These are phyloP conservation scores for Collybia sordida DNA, from an alignment of 768 basidiomycete genomes.

Conservation along the genomic window DNA sequence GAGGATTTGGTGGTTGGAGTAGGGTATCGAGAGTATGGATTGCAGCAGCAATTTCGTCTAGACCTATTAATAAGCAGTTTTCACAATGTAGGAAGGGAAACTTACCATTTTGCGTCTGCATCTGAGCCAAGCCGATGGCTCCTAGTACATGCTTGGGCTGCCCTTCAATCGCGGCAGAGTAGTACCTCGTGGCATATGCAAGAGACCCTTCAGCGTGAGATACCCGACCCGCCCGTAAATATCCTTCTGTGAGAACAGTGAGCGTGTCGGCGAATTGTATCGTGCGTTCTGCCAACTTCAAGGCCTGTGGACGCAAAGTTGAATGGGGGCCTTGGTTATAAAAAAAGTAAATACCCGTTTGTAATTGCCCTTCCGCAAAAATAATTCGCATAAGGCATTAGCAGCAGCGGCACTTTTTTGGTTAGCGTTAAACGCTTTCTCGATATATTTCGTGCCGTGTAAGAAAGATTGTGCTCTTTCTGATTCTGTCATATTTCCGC, in stretches of 20 bases:
- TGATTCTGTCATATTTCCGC: conserved; percentile 57
- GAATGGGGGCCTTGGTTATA: too few species aligned
- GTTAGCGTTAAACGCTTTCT: conserved; percentile 79
- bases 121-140: conserved; percentile 82
- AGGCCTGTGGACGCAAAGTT: conserved; percentile 46
- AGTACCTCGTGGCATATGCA: conserved; percentile 70
- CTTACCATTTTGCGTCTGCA: conserved; percentile 80
- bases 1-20: conserved; percentile 62
- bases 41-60: conserved; percentile 82
- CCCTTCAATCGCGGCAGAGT: conserved; percentile 62
- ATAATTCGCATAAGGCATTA: conserved; percentile 78
- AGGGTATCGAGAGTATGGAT: conserved; percentile 83
- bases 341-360: conserved; percentile 45
- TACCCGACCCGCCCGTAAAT: conserved; percentile 79
- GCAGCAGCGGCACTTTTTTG: conserved; percentile 80
- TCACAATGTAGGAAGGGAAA: conserved; percentile 1
- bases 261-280: conserved; percentile 93
- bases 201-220: conserved; percentile 69
- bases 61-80: not conserved
- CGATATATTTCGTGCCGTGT: conserved; percentile 66
- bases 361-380: conserved; percentile 68
- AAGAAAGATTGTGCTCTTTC: conserved; percentile 63
- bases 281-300: conserved; percentile 92
- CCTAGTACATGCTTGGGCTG: conserved; percentile 76
- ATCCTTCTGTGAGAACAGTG: conserved; percentile 82